Base-by-base conservation (phyloP, 202 grass and related monocot species). In the Zoysia matrella region DNA sequence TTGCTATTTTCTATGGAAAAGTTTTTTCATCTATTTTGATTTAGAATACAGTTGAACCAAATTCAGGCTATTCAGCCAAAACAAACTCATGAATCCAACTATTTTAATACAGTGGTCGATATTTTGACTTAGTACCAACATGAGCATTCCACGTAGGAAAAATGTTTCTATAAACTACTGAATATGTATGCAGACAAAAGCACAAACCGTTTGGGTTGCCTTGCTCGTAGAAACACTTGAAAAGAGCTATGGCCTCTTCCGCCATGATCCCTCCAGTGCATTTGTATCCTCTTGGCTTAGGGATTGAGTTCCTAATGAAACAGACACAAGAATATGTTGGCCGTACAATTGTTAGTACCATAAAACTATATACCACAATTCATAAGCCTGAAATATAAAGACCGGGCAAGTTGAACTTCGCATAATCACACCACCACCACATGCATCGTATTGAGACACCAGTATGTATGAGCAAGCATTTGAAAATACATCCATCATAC, bases 211-310 rank as follows among this genome's bases (percentile, higher is more conserved):
- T 98, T 12, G 96, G 91, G 74, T 98, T 98, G 82, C 92, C 92
- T 88, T 95, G 92, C 71, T 98, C 91, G 83, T 98, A 98, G 86
- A 95, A 98, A 84, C 69, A 84, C 58, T 85, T 82, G 65, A 98
- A 93, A 79, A 98, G 80, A 83, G 82, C 81, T 43, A 95, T 73
- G 15, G 96, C 96, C 39, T 95, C 88, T 65, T 93, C 89, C 36
- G 96, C 73, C 92, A 98, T 89, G 71, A 90, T 82, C 57, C 89
- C 90, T 76, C 87, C 80, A 8, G 66, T 89, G 80, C 96, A 98
- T 92, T 93, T 91, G 72, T 87, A 98, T 82, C 92, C 85, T 85
- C 84, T 92, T 71, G 74, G 76, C 71, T 73, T 65, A 52, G 87
- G 76, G 52, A 49, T 52, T 42, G 82, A 67, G 60, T 54, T 74